A percentile compares a stretch with the other conserved stretches of the same genome.
Evolutionary conservation across 495 filamentous ascomycete species (phyloP).

Genomic region (Neurospora tetraspora): DNA sequence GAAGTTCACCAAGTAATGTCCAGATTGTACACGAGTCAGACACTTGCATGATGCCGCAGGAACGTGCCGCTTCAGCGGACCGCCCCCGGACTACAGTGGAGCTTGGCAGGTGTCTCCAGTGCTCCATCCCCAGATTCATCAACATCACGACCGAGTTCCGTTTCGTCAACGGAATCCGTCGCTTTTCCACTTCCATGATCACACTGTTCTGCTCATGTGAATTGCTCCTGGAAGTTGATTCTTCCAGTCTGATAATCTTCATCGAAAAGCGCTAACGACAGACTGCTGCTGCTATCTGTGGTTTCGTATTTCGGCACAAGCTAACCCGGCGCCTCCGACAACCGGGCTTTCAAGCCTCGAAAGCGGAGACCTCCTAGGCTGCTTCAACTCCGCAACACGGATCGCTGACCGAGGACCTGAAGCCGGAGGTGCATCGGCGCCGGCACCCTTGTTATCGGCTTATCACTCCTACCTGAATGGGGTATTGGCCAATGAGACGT

Average conservation of each 20-base stretch:
- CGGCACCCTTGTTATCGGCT: not conserved
- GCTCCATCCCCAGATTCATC: not conserved
- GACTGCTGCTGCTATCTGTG: not conserved
- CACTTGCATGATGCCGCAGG: not conserved
- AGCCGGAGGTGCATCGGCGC: not conserved
- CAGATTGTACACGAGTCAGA: not conserved
- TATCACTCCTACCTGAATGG: not conserved
- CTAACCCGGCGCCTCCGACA: not conserved
- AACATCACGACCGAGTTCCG: not conserved
- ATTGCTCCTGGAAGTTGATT: too few species aligned
- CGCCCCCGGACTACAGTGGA: not conserved
- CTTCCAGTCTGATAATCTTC: too few species aligned
- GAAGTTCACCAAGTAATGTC: not conserved
- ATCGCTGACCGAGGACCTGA: not conserved
- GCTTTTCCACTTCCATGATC: not conserved
- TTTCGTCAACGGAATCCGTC: not conserved
- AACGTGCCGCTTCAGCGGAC: not conserved
- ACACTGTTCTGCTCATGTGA: too few species aligned
- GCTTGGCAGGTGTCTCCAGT: not conserved
- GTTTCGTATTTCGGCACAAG: not conserved
- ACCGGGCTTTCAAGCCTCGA: not conserved
- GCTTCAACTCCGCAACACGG: not conserved
- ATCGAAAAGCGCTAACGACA: too few species aligned
- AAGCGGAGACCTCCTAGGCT: not conserved
- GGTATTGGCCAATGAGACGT: slow-evolving; percentile 13